Conservation (phyloP, 2,329 filamentous ascomycete genomes). For the Penicillium griseofulvum region DNA sequence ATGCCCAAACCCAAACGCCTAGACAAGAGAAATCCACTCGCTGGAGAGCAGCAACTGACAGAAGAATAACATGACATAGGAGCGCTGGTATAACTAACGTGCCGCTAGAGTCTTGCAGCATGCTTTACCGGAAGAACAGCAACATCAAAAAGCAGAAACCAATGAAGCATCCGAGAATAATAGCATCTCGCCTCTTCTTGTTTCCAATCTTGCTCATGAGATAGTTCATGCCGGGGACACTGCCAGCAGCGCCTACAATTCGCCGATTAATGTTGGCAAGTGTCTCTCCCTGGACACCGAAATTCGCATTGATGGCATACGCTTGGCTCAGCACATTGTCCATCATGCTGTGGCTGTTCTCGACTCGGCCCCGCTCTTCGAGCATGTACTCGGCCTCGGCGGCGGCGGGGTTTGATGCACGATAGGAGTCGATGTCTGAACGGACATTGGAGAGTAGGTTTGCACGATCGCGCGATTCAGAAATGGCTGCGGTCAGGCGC, state of each 20-base stretch:
- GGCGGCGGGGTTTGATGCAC: slow-evolving; percentile 72
- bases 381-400: slow-evolving; percentile 98
- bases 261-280: slow-evolving; percentile 83
- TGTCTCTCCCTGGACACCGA: slow-evolving; percentile 81
- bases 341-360: slow-evolving; percentile 83
- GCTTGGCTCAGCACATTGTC: slow-evolving; percentile 92
- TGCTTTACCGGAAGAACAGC: slow-evolving; percentile 67
- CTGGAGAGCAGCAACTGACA: slow-evolving; percentile 14
- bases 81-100: slow-evolving; percentile 3
- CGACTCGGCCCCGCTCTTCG: slow-evolving; percentile 78
- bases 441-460: slow-evolving; percentile 90
- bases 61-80: slow-evolving; percentile 10
- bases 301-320: slow-evolving; percentile 93
- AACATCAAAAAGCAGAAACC: slow-evolving; percentile 87
- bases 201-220: slow-evolving; percentile 89
- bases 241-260: slow-evolving; percentile 83
- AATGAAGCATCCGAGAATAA: slow-evolving; percentile 89
- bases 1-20: slow-evolving; percentile 22
- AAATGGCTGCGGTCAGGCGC: slow-evolving; percentile 70
- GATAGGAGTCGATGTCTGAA: slow-evolving; percentile 88
- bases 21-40: slow-evolving; percentile 14
- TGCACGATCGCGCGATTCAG: slow-evolving; percentile 76
- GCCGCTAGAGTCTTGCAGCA: not conserved
- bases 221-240: slow-evolving; percentile 89
- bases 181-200: slow-evolving; percentile 90